Percentiles rank a stretch among this genome's conserved stretches.
Evolutionary conservation across 768 basidiomycete genomes (phyloP).

Genomic region (Cubamyces lactineus): DNA sequence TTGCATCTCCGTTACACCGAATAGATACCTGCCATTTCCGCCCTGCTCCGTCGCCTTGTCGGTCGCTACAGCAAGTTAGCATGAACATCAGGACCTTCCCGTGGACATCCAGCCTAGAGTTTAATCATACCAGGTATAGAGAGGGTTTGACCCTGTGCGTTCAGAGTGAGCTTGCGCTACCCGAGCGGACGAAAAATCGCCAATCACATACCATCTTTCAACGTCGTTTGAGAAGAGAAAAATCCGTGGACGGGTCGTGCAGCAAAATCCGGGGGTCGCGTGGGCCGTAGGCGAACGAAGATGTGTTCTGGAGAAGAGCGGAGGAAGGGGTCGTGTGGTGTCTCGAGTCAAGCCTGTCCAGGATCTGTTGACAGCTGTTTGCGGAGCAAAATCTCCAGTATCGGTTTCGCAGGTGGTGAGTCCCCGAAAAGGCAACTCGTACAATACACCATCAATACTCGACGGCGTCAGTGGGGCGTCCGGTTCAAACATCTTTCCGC

Average conservation of each 20-base stretch:
- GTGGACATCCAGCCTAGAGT: not conserved
- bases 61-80: slow-evolving; percentile 55
- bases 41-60: slow-evolving; percentile 80
- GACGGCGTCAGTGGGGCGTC: not conserved
- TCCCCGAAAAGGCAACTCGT: slow-evolving; percentile 24
- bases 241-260: not conserved
- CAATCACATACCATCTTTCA: slow-evolving; percentile 27
- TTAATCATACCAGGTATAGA: slow-evolving; percentile 31
- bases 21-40: slow-evolving; percentile 68
- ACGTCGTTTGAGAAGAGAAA: not conserved
- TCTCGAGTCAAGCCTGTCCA: slow-evolving; percentile 26
- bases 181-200: slow-evolving; percentile 3
- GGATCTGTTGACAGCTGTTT: slow-evolving; percentile 35
- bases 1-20: slow-evolving; percentile 94
- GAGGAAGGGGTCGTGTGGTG: slow-evolving; percentile 30
- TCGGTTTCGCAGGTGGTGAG: slow-evolving; percentile 25
- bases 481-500: not conserved
- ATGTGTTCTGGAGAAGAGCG: slow-evolving; percentile 5
- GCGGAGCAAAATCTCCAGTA: slow-evolving; percentile 31
- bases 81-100: not conserved
- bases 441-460: not conserved
- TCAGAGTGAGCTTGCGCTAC: not conserved
- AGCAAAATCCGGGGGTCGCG: not conserved
- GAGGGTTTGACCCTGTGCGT: slow-evolving; percentile 35
- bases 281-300: slow-evolving; percentile 4